Evolutionary conservation across 192 early-diverging fungal genomes (phyloP).

Genomic region (Entomortierella beljakovae): DNA sequence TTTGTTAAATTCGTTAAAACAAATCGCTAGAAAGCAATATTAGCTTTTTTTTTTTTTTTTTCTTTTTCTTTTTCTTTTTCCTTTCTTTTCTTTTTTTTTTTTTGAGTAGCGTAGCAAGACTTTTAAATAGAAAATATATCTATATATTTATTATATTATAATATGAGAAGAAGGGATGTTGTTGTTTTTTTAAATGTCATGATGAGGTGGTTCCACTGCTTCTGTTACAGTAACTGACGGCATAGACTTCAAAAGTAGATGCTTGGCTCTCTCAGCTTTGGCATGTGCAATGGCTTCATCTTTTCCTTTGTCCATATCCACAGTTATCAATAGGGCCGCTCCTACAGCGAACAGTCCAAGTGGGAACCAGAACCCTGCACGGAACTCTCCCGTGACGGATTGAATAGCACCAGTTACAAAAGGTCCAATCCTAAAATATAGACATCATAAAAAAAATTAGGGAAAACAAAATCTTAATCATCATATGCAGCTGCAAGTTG

Average conservation of each 20-base stretch:
- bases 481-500: neutral
- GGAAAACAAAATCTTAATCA: neutral
- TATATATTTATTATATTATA: neutral
- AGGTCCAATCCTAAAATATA: conserved; percentile 67
- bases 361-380: conserved; percentile 63
- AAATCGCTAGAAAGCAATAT: too few species aligned
- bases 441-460: neutral
- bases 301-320: conserved; percentile 67
- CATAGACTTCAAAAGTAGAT: conserved; percentile 8
- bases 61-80: too few species aligned
- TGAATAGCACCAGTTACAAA: conserved; percentile 77
- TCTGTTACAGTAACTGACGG: conserved; percentile 24
- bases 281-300: conserved; percentile 50
- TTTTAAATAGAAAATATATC: neutral
- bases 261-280: conserved; percentile 5
- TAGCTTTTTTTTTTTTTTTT: too few species aligned
- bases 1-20: too few species aligned
- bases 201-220: conserved; percentile 3
- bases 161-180: too few species aligned
- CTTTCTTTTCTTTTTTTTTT: too few species aligned
- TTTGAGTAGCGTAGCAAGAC: neutral
- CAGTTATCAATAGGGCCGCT: conserved; percentile 50
- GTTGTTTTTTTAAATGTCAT: neutral
- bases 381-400: conserved; percentile 56
- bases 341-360: conserved; percentile 58